Percentiles rank a stretch among this genome's conserved stretches.
Evolutionary conservation across 345 rosid genomes (phyloP).

Genomic region (Gynandropsis gynandra): DNA sequence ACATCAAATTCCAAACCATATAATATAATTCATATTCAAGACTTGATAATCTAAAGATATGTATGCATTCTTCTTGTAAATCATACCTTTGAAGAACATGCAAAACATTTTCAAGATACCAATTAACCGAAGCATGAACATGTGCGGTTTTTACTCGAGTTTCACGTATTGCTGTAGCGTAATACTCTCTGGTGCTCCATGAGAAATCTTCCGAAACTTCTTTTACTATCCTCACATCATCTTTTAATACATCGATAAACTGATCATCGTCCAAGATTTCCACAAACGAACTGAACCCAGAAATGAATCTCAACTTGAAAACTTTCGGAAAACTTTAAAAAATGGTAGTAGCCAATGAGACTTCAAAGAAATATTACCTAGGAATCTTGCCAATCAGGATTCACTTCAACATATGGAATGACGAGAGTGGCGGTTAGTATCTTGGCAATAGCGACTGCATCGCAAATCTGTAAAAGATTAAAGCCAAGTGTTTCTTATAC

Average conservation of each 20-base stretch:
- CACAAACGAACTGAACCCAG: conserved; percentile 59
- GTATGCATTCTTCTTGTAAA: neutral
- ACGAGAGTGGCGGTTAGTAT: conserved; percentile 88
- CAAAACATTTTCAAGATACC: conserved; percentile 86
- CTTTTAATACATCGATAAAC: conserved; percentile 52
- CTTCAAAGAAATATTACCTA: conserved; percentile 38
- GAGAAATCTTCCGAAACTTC: conserved; percentile 63
- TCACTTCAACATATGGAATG: conserved; percentile 77
- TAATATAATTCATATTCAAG: neutral
- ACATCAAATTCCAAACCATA: conserved; percentile 11
- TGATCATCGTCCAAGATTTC: conserved; percentile 90
- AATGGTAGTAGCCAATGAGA: neutral
- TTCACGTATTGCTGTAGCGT: conserved; percentile 63
- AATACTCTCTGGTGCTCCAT: conserved; percentile 97
- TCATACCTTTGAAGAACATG: conserved; percentile 71
- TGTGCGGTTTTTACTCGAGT: conserved; percentile 90
- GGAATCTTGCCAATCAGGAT: conserved; percentile 95
- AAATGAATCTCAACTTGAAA: conserved; percentile 1
- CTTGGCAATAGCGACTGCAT: conserved; percentile 95
- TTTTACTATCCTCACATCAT: conserved; percentile 65
- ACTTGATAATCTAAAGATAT: neutral
- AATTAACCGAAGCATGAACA: conserved; percentile 78
- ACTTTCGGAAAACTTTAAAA: neutral
- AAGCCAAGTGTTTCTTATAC: no score
- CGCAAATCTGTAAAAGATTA: conserved; percentile 51